Evolutionary conservation across 1,139 yeast species (phyloP), one percentile per base, ranked within the genome.

Genomic region (Pichia sp.): DNA sequence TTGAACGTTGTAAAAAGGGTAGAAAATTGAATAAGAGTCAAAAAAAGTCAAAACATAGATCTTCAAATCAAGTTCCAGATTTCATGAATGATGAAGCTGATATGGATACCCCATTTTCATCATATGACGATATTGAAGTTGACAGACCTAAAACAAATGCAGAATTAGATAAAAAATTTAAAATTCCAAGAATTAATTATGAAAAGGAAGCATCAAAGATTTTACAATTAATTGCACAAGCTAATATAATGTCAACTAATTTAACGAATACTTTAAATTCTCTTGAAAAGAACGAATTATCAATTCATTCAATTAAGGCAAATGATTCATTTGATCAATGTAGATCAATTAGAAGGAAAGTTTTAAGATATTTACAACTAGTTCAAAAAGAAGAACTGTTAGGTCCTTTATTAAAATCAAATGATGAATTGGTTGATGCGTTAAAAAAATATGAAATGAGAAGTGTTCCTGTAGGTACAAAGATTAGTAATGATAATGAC

Each of bases 321-420:
- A 74, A 79, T 9, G 72, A 71, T 33, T 78, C 80, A 52, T 91
- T 90, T 66, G 83, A 86, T 51, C 77, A 82, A 64, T 89, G 96
- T 62, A 80, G 95, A 59, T 73, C 79, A 22, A 77, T 87, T 52
- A 80, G 99, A 67, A 77, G 96, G 56, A 82, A 80, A 60, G 82
- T 93, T 19, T 73, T 93, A 60, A 74, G 89, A 58, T 90, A 90
- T 66, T 74, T 93, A 58, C 98, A 93, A 68, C 76, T 81, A 53
- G 87, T 89, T 43, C 86, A 86, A 44, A 84, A 82, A 53, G 97
- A 90, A 59, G 96, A 88, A 64, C 86, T 84, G 59, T 71, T 93
- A 60, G 98, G 97, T 11, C 79, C 91, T 49, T 75, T 93, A 59
- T 80, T 93, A 55, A 85, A 81, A 58, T 95, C 96, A 48, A 93